Percentiles rank a stretch among this genome's conserved stretches.
phyloP scores from a whole-genome alignment of 2,329 filamentous ascomycete species.

The Diaporthe batatas region DNA sequence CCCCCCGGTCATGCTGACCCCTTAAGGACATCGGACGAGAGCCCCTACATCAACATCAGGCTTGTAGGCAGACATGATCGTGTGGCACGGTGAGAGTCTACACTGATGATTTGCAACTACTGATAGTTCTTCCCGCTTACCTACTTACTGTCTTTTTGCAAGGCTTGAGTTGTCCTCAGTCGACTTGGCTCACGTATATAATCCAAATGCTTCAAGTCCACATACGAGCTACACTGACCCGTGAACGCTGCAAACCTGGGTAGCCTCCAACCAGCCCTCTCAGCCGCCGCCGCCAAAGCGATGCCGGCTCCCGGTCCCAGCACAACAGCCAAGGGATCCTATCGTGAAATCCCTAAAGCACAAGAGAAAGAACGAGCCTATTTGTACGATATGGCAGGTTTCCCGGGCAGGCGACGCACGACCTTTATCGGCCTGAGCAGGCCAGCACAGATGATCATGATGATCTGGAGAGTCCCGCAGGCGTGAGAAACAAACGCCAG shows the following conservation, averaged over 20 bases:
- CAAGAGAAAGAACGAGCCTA: background rate
- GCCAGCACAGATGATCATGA: background rate
- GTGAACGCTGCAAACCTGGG: background rate
- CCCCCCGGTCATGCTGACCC: background rate
- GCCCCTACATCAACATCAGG: background rate
- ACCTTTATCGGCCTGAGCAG: background rate
- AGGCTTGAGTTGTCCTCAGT: background rate
- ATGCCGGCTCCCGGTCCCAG: background rate
- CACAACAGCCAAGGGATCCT: too few relatives aligned
- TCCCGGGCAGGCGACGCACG: background rate
- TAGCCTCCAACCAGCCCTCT: background rate
- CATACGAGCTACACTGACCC: background rate
- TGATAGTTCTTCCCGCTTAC: background rate
- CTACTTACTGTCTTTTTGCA: background rate
- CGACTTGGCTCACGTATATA: background rate
- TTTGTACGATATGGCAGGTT: too few relatives aligned
- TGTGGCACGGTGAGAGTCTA: background rate
- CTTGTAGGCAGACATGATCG: too few relatives aligned
- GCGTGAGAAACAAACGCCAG: constrained; percentile 5
- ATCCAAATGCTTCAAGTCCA: background rate
- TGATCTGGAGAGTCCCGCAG: constrained; percentile 12
- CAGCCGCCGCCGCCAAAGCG: background rate
- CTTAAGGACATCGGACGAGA: constrained; percentile 1
- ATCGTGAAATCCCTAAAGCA: background rate
- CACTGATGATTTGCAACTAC: background rate